A percentile compares a stretch with the other conserved stretches of the same genome.
Evolutionary conservation across 148 eudicot species (phyloP).

Genomic region (Rhododendron griersonianum): DNA sequence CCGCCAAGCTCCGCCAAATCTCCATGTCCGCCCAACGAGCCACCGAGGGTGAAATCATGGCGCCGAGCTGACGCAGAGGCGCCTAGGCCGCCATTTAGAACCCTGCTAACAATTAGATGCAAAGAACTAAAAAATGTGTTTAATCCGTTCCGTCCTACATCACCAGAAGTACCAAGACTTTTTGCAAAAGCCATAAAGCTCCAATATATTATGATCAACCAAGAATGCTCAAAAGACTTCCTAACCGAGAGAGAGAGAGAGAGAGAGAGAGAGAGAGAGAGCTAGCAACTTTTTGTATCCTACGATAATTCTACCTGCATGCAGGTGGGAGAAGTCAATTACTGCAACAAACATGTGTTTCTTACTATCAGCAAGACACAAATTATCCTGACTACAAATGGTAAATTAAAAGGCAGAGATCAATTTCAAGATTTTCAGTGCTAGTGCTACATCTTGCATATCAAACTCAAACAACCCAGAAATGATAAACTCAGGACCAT

Average conservation of each 20-base stretch:
- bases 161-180: not conserved
- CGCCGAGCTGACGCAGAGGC: too few relatives aligned
- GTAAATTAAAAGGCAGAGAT: not conserved
- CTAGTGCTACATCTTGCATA: not conserved
- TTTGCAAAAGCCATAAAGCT: not conserved
- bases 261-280: not conserved
- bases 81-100: too few relatives aligned
- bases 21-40: too few relatives aligned
- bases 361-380: not conserved
- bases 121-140: not conserved
- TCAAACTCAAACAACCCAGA: not conserved
- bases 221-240: not conserved
- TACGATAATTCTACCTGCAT: not conserved
- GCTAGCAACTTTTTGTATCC: not conserved
- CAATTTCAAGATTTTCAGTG: not conserved
- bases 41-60: too few relatives aligned
- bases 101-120: not conserved
- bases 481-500: not conserved
- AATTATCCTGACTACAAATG: not conserved
- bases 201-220: not conserved
- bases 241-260: not conserved
- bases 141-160: not conserved
- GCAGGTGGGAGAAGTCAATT: not conserved
- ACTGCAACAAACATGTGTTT: constrained; percentile 4
- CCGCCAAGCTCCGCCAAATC: too few relatives aligned